A percentile compares a stretch with the other conserved stretches of the same genome.
These are phyloP conservation scores for Aspergillus coremiiformis DNA, from an alignment of 495 filamentous ascomycete genomes.

Conservation along the genomic window DNA sequence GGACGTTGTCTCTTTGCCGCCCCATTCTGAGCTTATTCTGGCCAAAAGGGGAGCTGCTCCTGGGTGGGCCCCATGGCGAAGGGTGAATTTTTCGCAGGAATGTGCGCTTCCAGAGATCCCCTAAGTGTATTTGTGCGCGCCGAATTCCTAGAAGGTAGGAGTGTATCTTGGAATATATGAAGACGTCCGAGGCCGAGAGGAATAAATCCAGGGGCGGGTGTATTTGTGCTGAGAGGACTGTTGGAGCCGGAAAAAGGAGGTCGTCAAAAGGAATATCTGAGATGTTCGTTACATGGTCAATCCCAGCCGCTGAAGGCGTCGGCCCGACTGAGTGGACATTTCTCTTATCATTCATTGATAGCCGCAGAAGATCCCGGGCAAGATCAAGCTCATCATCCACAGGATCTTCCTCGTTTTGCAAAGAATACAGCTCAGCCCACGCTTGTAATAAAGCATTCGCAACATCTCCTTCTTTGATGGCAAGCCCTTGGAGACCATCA, in stretches of 20 bases:
- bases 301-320: conserved; percentile 34
- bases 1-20: conserved; percentile 49
- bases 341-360: conserved; percentile 47
- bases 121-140: conserved; percentile 71
- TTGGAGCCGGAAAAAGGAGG: conserved; percentile 71
- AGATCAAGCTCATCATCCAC: conserved; percentile 70
- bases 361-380: conserved; percentile 64
- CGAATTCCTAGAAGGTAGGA: conserved; percentile 80
- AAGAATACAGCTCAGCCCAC: conserved; percentile 66
- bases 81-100: conserved; percentile 69
- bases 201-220: conserved; percentile 82
- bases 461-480: conserved; percentile 83
- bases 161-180: conserved; percentile 73
- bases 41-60: conserved; percentile 51
- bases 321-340: conserved; percentile 16
- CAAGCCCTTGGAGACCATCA: conserved; percentile 44
- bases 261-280: conserved; percentile 58
- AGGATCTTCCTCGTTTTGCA: conserved; percentile 66
- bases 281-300: conserved; percentile 19
- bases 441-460: conserved; percentile 62
- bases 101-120: conserved; percentile 77
- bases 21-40: conserved; percentile 47
- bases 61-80: conserved; percentile 55
- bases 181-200: conserved; percentile 63
- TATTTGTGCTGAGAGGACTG: conserved; percentile 61